Conservation (phyloP, 805 yeast species). For the Saccharomycopsis javanensis region DNA sequence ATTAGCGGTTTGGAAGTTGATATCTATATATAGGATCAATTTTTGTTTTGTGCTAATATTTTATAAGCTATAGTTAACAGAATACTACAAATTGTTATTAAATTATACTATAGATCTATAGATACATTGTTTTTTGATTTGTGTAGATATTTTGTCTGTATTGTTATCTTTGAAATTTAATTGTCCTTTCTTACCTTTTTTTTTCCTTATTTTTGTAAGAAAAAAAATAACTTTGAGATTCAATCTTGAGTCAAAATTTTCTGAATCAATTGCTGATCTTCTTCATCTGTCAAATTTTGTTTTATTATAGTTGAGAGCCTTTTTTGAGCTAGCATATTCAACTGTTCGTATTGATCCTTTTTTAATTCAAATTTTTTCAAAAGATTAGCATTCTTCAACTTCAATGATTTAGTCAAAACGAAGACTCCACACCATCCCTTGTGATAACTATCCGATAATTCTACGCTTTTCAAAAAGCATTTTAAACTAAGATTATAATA, state of each 20-base stretch:
- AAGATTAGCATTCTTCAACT: slow-evolving; percentile 20
- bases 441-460: slow-evolving; percentile 57
- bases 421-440: slow-evolving; percentile 70
- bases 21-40: slow-evolving; percentile 1
- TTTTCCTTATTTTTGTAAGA: too few relatives aligned
- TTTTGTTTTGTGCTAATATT: too few relatives aligned
- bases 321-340: slow-evolving; percentile 30
- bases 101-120: neutral
- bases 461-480: slow-evolving; percentile 62
- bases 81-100: too few relatives aligned
- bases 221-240: neutral
- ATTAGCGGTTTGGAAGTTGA: slow-evolving; percentile 12
- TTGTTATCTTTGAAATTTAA: too few relatives aligned
- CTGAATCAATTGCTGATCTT: slow-evolving; percentile 6
- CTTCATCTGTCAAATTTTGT: slow-evolving; percentile 24
- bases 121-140: neutral
- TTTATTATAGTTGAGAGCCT: slow-evolving; percentile 30
- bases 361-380: slow-evolving; percentile 22
- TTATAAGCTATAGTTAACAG: too few relatives aligned
- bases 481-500: slow-evolving; percentile 26
- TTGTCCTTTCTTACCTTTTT: too few relatives aligned
- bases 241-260: neutral
- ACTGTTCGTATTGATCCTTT: slow-evolving; percentile 23
- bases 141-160: neutral
- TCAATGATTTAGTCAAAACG: slow-evolving; percentile 27